Conservation (phyloP, 306 rosid genomes). For the Gleditsia sinensis region DNA sequence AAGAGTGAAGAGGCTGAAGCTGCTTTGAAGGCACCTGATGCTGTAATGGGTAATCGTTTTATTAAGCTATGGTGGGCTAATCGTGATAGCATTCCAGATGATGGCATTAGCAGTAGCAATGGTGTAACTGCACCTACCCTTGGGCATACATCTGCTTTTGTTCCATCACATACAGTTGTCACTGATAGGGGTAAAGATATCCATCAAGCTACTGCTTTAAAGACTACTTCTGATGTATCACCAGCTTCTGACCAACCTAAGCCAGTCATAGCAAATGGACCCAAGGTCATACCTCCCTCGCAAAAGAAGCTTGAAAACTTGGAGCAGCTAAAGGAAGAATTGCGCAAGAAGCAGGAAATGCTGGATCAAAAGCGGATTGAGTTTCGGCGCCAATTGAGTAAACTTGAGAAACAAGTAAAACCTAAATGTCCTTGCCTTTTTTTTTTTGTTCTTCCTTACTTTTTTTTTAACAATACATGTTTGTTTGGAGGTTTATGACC, state of each 20-base stretch:
- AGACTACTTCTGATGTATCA: slow-evolving; percentile 55
- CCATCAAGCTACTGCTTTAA: slow-evolving; percentile 63
- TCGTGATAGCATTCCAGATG: slow-evolving; percentile 90
- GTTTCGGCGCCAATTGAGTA: slow-evolving; percentile 75
- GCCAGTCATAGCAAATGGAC: slow-evolving; percentile 55
- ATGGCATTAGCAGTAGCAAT: slow-evolving; percentile 49
- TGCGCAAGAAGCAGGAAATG: slow-evolving; percentile 96
- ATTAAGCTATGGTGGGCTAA: slow-evolving; percentile 99
- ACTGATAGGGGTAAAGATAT: slow-evolving; percentile 60
- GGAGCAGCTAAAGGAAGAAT: slow-evolving; percentile 87
- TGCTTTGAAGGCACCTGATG: slow-evolving; percentile 92
- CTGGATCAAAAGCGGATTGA: slow-evolving; percentile 87
- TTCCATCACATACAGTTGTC: slow-evolving; percentile 49
- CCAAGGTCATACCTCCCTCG: slow-evolving; percentile 66
- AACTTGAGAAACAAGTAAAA: slow-evolving; percentile 86
- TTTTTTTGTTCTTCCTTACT: no score
- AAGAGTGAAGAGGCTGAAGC: slow-evolving; percentile 99
- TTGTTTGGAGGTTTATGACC: slow-evolving; percentile 11
- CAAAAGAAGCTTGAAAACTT: slow-evolving; percentile 82
- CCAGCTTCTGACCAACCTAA: slow-evolving; percentile 56
- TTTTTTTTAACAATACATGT: slow-evolving; percentile 26
- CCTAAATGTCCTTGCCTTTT: slow-evolving; percentile 24
- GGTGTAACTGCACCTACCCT: slow-evolving; percentile 55
- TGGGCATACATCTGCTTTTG: slow-evolving; percentile 55
- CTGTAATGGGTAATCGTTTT: slow-evolving; percentile 98